Evolutionary conservation across 805 yeast species (phyloP), one percentile per base, ranked within the genome.

Genomic region (Pichia exigua): DNA sequence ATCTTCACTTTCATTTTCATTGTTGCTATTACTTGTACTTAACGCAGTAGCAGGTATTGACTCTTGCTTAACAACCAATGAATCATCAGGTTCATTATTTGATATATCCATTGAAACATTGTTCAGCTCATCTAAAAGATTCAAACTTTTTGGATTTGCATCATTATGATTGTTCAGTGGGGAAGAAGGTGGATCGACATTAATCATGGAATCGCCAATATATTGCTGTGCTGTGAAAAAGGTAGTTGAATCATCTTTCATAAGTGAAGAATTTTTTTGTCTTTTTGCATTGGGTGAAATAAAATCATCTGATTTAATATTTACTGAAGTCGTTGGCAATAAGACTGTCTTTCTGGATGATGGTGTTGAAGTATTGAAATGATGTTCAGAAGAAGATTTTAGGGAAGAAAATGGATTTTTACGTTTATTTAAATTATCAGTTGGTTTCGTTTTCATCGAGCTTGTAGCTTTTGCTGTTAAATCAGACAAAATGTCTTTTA

Each of bases 401-500:
- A 65, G 49, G 5, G 64, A 57, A 12, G 65, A 61, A 49, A 67
- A 66, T n/a, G 65, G 59, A 46, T 61, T 63, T 45, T 57, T 60
- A 47, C 59, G 57, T 26, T 57, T 51, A 10, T 51, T 40, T 21
- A 48, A 46, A 8, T 58, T 47, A 28, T 57, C 58, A 20, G 58
- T 52, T 11, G 64, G 60, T n/a, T 63, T 63, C 13, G 57, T 47
- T 44, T 53, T 59, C 21, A 54, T 39, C 6, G 50, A 44, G 10
- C 58, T 44, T 5, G 60, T 54, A 1, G 70, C 64, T 21, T 63
- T 54, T 8, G 59, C 50, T 18, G 71, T 73, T 45, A 79, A 77
- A 50, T 80, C 89, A 53, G 77, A 79, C 46, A 86, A 71, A 50
- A 86, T 81, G 61, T 85, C 91, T 63, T 85, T 91, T 54, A 89